Evolutionary conservation across 768 basidiomycete species (phyloP).

Genomic region (Coprinellus micaceus): DNA sequence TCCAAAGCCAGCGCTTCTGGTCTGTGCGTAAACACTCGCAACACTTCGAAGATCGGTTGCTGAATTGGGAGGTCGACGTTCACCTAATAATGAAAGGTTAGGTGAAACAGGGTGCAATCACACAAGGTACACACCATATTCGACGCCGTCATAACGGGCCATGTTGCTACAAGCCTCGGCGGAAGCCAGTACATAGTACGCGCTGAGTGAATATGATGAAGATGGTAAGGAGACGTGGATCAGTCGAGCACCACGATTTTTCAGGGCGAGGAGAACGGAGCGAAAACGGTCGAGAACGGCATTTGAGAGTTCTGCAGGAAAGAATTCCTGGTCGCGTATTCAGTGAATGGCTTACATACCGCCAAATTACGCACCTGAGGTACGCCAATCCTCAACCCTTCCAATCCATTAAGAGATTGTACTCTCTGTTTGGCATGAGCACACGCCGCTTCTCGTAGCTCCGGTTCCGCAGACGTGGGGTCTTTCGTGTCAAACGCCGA

Average conservation of each 20-base stretch:
- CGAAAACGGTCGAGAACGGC: slow-evolving; percentile 45
- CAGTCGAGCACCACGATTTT: slow-evolving; percentile 58
- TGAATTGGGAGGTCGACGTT: slow-evolving; percentile 41
- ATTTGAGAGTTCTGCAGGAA: slow-evolving; percentile 61
- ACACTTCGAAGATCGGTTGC: slow-evolving; percentile 46
- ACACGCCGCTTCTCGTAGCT: slow-evolving; percentile 27
- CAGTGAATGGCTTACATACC: too few species aligned
- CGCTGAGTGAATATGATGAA: slow-evolving; percentile 71
- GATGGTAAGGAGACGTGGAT: slow-evolving; percentile 71
- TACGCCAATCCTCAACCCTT: slow-evolving; percentile 67
- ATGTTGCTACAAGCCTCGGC: slow-evolving; percentile 94
- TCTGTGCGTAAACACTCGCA: slow-evolving; percentile 57
- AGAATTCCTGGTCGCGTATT: slow-evolving; percentile 57
- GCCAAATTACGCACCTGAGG: slow-evolving; percentile 53
- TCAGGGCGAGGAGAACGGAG: slow-evolving; percentile 35
- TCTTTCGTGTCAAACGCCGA: slow-evolving; percentile 65
- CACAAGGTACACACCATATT: slow-evolving; percentile 54
- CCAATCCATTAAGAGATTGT: slow-evolving; percentile 23
- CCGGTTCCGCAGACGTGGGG: slow-evolving; percentile 61
- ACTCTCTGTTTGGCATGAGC: slow-evolving; percentile 14
- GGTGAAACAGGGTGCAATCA: neutral
- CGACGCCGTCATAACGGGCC: slow-evolving; percentile 83
- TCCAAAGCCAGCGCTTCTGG: slow-evolving; percentile 74
- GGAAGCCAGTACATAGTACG: slow-evolving; percentile 94
- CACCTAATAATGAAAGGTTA: slow-evolving; percentile 35